Evolutionary conservation across 2,329 filamentous ascomycete species (phyloP).

Genomic region (Periconia sp.): DNA sequence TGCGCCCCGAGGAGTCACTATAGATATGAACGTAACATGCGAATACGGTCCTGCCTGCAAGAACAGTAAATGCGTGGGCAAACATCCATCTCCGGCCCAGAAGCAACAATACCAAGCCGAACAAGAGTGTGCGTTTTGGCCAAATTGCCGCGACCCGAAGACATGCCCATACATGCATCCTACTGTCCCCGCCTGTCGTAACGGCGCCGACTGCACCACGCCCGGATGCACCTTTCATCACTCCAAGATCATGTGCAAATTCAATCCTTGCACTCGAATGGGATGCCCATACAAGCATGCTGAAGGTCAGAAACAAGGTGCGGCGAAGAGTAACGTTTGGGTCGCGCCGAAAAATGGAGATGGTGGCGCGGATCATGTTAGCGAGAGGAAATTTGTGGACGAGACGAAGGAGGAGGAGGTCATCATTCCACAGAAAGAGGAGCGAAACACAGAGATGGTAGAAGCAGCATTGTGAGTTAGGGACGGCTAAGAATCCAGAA

Average conservation of each 20-base stretch:
- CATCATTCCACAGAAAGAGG: conserved; percentile 60
- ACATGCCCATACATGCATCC: conserved; percentile 89
- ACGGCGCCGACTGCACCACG: conserved; percentile 83
- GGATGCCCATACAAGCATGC: conserved; percentile 86
- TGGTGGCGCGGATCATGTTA: conserved; percentile 69
- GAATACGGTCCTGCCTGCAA: conserved; percentile 89
- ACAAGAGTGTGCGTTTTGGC: conserved; percentile 87
- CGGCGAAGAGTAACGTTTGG: conserved; percentile 90
- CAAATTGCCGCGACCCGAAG: conserved; percentile 80
- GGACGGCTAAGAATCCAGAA: not conserved
- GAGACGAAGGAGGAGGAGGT: conserved; percentile 70
- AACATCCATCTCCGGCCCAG: conserved; percentile 88
- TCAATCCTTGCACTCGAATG: conserved; percentile 88
- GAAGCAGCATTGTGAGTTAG: conserved; percentile 16
- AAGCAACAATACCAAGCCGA: conserved; percentile 77
- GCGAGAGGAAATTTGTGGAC: conserved; percentile 84
- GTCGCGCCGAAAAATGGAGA: conserved; percentile 57
- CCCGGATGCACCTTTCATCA: conserved; percentile 89
- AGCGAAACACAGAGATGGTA: conserved; percentile 15
- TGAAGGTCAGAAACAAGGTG: conserved; percentile 75
- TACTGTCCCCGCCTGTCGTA: conserved; percentile 81
- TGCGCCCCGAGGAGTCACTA: conserved; percentile 71
- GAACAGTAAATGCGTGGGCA: conserved; percentile 89
- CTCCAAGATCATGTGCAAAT: conserved; percentile 81
- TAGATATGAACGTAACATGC: conserved; percentile 82